Base-by-base conservation (phyloP, 495 filamentous ascomycete genomes). In the Hyaloscypha hepaticicola region DNA sequence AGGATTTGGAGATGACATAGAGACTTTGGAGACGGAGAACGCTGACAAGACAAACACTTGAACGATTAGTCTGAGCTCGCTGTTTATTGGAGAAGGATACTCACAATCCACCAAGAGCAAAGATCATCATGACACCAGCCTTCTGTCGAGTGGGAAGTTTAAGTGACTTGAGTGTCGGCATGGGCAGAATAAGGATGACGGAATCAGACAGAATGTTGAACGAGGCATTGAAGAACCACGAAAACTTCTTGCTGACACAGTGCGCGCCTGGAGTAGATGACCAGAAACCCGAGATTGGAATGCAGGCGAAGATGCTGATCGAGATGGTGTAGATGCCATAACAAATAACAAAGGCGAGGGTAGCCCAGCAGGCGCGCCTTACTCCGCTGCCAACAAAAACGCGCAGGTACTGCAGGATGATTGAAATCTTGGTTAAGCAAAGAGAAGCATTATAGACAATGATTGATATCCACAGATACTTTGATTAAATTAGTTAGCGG, bases 181-280 rank as follows among this genome's bases (percentile, higher is more conserved):
- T 69, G 1, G 83, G 84, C 1, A 85, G 76, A 5, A 72, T 28
- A 41, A 85, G 62, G 58, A 86, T 80, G 72, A 78, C 76, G 34
- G 82, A 66, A 64, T 86, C 84, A 7, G 78, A 77, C 11, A 82
- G 19, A 52, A 86, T 83, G 66, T 82, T 83, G 64, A 81, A 78
- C 5, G 73, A 65, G 6, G 81, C 80, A 1, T 73, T 74, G 19
- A 72, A 69, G 66, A 84, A 82, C 63, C 74, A 74, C 12, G 75
- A 66, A 9, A 72, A 60, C 33, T 76, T 69, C 22, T 70, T 69
- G 66, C 75, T 77, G 61, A 88, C 77, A 69, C 87, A 89, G n/a
- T 63, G 58, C 6, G 62, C 74, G 70, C 34, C 72, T 71, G 67
- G 41, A 6, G 31, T 67, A 6, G 71, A 69, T 28, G 64, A 45